These are phyloP conservation scores for Passalora sequoiae DNA, from an alignment of 2,329 filamentous ascomycete species.

Conservation along the genomic window DNA sequence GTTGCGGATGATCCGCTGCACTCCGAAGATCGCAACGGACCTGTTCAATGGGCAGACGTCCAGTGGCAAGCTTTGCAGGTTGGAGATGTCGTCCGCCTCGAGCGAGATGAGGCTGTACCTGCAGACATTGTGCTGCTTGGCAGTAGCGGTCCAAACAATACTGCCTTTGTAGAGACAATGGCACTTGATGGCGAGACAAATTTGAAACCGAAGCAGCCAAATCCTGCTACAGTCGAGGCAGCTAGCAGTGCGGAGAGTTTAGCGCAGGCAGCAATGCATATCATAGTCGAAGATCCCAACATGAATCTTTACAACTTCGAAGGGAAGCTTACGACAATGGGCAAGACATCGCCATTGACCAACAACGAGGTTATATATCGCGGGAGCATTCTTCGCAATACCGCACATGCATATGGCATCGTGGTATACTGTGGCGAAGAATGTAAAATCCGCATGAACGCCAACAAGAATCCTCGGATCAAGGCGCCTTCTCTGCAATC, in stretches of 20 bases:
- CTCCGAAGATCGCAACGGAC: constrained; percentile 7
- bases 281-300: constrained; percentile 63
- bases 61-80: constrained; percentile 77
- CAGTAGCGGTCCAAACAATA: constrained; percentile 66
- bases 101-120: constrained; percentile 68
- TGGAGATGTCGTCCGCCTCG: constrained; percentile 71
- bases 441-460: constrained; percentile 96
- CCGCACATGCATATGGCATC: constrained; percentile 65
- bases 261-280: constrained; percentile 35
- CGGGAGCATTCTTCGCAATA: constrained; percentile 78
- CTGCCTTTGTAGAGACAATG: constrained; percentile 77
- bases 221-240: constrained; percentile 35
- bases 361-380: constrained; percentile 77
- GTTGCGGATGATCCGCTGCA: constrained; percentile 2
- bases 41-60: constrained; percentile 55
- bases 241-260: constrained; percentile 60
- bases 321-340: constrained; percentile 55
- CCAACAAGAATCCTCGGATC: constrained; percentile 79
- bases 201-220: constrained; percentile 66
- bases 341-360: constrained; percentile 61
- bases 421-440: constrained; percentile 90
- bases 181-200: constrained; percentile 73
- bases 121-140: constrained; percentile 73
- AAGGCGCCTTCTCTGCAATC: constrained; percentile 80
- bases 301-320: constrained; percentile 70